These are phyloP conservation scores for Phylloporus sp. DNA, from an alignment of 768 basidiomycete species.

Conservation along the genomic window DNA sequence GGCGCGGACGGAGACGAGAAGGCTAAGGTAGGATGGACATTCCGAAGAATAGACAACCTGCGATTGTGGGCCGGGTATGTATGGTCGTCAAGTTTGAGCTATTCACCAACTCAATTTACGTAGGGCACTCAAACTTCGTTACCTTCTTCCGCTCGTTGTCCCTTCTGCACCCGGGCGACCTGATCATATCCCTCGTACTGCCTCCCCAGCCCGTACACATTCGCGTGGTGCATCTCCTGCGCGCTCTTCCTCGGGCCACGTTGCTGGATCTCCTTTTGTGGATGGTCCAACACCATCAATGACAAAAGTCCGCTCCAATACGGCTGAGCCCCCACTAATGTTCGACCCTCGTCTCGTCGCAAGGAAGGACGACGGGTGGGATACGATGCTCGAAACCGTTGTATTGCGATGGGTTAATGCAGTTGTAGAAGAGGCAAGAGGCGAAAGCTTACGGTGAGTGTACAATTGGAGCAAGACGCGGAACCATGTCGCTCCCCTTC, in stretches of 20 bases:
- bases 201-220: constrained; percentile 16
- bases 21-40: constrained; percentile 70
- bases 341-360: constrained; percentile 79
- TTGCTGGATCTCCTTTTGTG: background rate
- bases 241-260: constrained; percentile 14
- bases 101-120: background rate
- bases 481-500: background rate
- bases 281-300: constrained; percentile 29
- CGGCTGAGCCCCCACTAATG: constrained; percentile 44
- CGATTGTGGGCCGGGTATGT: constrained; percentile 82
- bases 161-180: constrained; percentile 39
- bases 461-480: background rate
- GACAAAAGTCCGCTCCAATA: constrained; percentile 35
- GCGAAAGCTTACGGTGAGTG: constrained; percentile 26
- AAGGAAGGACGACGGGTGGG: constrained; percentile 74
- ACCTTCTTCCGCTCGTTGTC: constrained; percentile 64
- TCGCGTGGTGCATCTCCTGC: constrained; percentile 24
- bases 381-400: constrained; percentile 65
- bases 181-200: constrained; percentile 24
- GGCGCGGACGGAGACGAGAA: constrained; percentile 37
- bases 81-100: background rate
- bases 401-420: constrained; percentile 64
- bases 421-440: constrained; percentile 65
- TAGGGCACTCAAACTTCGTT: constrained; percentile 81
- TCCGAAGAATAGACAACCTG: constrained; percentile 81